These are phyloP conservation scores for Venturia carpophila DNA, from an alignment of 2,329 filamentous ascomycete genomes.

Conservation along the genomic window DNA sequence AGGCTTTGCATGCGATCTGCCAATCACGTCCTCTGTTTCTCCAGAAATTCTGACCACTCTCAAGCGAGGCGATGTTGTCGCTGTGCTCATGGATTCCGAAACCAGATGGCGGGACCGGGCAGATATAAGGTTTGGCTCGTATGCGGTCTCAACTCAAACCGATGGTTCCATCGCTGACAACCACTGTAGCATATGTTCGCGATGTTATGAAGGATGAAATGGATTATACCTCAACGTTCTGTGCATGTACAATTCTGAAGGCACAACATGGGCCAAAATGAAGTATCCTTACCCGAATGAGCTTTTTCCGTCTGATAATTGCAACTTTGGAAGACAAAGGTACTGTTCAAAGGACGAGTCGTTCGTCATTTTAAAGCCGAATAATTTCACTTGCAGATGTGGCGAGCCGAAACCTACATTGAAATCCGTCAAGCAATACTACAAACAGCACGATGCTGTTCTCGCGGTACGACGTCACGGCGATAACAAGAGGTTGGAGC, in stretches of 20 bases:
- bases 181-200: conserved; percentile 56
- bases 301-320: conserved; percentile 68
- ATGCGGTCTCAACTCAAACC: too few species aligned
- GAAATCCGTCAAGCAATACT: conserved; percentile 26
- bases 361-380: conserved; percentile 52
- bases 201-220: conserved; percentile 35
- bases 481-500: conserved; percentile 41
- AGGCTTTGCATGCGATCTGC: conserved; percentile 19
- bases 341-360: conserved; percentile 53
- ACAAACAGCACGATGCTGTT: conserved; percentile 44
- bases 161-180: neutral
- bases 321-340: conserved; percentile 61
- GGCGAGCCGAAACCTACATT: conserved; percentile 20
- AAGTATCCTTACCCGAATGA: conserved; percentile 65
- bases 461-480: conserved; percentile 44
- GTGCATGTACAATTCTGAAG: conserved; percentile 64
- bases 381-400: conserved; percentile 50
- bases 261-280: conserved; percentile 62
- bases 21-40: conserved; percentile 1
- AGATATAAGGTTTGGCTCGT: too few species aligned
- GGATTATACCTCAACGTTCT: conserved; percentile 53
- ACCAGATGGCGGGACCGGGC: too few species aligned
- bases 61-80: conserved; percentile 45
- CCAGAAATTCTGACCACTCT: neutral
- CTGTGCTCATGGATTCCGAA: conserved; percentile 38